Percentiles rank a stretch among this genome's conserved stretches.
These are phyloP conservation scores for Gloeopeniophorella convolvens DNA, from an alignment of 768 basidiomycete species.

Conservation along the genomic window DNA sequence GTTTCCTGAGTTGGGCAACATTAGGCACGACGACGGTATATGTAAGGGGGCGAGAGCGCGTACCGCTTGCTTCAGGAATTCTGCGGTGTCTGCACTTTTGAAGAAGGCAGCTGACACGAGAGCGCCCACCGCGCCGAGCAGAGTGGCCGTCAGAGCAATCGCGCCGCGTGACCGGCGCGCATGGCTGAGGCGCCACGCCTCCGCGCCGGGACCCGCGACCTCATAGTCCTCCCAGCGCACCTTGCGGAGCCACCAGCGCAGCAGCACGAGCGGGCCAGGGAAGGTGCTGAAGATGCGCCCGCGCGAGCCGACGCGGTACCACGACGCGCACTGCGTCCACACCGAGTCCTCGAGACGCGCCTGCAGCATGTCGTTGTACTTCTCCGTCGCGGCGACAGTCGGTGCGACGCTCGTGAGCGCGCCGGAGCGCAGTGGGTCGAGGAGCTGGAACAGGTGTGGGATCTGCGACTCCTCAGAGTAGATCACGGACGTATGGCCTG, in stretches of 20 bases:
- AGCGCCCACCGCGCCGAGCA: background rate
- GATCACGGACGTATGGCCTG: conserved; percentile 51
- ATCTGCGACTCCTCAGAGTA: conserved; percentile 33
- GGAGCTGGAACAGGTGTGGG: conserved; percentile 1
- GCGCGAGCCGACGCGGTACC: conserved; percentile 11
- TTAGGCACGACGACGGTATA: too few species aligned
- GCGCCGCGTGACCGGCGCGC: background rate
- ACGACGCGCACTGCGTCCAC: conserved; percentile 15
- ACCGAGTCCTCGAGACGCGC: conserved; percentile 2
- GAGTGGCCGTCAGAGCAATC: background rate
- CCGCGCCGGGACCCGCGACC: background rate
- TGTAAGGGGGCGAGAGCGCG: background rate
- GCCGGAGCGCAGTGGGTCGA: conserved; percentile 5
- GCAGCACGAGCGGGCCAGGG: conserved; percentile 13
- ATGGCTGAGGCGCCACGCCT: conserved; percentile 4
- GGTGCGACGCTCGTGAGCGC: conserved; percentile 9
- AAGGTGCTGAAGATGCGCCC: conserved; percentile 10
- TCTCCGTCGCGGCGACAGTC: conserved; percentile 11
- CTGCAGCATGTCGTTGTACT: conserved; percentile 13
- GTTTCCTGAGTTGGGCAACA: too few species aligned
- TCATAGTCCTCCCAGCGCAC: conserved; percentile 10
- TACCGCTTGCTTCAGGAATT: background rate
- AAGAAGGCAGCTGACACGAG: background rate
- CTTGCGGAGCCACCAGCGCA: conserved; percentile 16
- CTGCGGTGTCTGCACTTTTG: background rate